Evolutionary conservation across 2,329 filamentous ascomycete species (phyloP).

Genomic region (Exophiala aquamarina): DNA sequence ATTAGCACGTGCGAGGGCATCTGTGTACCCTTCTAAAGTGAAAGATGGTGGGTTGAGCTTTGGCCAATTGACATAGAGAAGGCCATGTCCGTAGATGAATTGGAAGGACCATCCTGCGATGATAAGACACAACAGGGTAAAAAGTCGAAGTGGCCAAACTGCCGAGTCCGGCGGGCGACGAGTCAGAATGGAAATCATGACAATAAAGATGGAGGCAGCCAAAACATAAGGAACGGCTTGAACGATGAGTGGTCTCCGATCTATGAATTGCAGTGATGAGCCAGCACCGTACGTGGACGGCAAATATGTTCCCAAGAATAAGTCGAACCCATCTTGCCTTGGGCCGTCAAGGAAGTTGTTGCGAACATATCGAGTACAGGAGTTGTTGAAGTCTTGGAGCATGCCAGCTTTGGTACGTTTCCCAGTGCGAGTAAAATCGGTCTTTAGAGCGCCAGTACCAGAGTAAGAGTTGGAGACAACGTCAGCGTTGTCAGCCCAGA

Average conservation of each 20-base stretch:
- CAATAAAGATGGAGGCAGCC: conserved; percentile 80
- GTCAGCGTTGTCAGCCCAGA: conserved; percentile 98
- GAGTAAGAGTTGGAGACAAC: conserved; percentile 91
- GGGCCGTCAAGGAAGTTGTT: conserved; percentile 97
- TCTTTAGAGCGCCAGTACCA: conserved; percentile 95
- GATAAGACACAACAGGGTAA: conserved; percentile 74
- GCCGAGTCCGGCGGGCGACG: conserved; percentile 69
- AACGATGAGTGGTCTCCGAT: conserved; percentile 80
- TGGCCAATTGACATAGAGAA: conserved; percentile 98
- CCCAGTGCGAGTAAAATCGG: conserved; percentile 93
- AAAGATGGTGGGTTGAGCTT: conserved; percentile 88
- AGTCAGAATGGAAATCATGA: conserved; percentile 73
- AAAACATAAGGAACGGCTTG: conserved; percentile 93
- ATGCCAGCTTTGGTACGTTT: conserved; percentile 82
- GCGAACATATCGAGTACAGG: conserved; percentile 80
- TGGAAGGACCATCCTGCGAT: conserved; percentile 69
- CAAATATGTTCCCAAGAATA: conserved; percentile 85
- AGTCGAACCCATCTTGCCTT: conserved; percentile 89
- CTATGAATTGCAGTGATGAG: conserved; percentile 73
- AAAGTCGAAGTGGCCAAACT: conserved; percentile 77
- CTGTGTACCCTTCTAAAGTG: conserved; percentile 83
- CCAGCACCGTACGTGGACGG: conserved; percentile 72
- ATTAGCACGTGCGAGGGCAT: conserved; percentile 77
- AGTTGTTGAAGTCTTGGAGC: conserved; percentile 83
- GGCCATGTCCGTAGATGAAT: conserved; percentile 82